A percentile compares a stretch with the other conserved stretches of the same genome.
Conservation (phyloP, 2,329 filamentous ascomycete species). For the Nothophoma quercina region DNA sequence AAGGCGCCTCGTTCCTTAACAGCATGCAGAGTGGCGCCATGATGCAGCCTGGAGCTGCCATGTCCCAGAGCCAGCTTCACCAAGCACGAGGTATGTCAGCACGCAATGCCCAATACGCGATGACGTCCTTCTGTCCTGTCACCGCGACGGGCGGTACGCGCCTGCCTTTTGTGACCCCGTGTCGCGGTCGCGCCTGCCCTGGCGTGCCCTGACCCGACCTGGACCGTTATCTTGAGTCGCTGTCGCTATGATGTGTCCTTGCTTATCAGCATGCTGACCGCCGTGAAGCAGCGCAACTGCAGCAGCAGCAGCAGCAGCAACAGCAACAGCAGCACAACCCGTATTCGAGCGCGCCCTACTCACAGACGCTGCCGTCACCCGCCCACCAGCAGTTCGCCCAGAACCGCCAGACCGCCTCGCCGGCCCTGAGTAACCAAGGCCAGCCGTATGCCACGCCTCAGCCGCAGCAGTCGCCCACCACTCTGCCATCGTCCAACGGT, state of each 20-base stretch:
- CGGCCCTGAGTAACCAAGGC: conserved; percentile 38
- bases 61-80: conserved; percentile 46
- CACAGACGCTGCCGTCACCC: conserved; percentile 48
- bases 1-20: conserved; percentile 38
- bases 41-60: conserved; percentile 46
- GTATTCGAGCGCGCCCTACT: conserved; percentile 49
- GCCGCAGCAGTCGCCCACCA: conserved; percentile 44
- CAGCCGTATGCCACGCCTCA: conserved; percentile 46
- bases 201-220: conserved; percentile 8
- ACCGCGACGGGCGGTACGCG: conserved; percentile 19
- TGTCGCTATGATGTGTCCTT: too few relatives aligned
- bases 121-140: conserved; percentile 26
- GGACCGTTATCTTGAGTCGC: background rate
- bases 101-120: conserved; percentile 28
- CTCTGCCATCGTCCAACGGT: conserved; percentile 38
- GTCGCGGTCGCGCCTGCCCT: conserved; percentile 14
- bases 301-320: conserved; percentile 38
- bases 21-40: conserved; percentile 38
- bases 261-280: conserved; percentile 14
- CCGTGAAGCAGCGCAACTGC: conserved; percentile 42
- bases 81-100: conserved; percentile 48
- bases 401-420: conserved; percentile 49
- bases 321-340: conserved; percentile 48
- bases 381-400: conserved; percentile 46
- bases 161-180: conserved; percentile 24